Conservation (phyloP, 192 early-diverging fungal species). For the Umbelopsis isabellina region DNA sequence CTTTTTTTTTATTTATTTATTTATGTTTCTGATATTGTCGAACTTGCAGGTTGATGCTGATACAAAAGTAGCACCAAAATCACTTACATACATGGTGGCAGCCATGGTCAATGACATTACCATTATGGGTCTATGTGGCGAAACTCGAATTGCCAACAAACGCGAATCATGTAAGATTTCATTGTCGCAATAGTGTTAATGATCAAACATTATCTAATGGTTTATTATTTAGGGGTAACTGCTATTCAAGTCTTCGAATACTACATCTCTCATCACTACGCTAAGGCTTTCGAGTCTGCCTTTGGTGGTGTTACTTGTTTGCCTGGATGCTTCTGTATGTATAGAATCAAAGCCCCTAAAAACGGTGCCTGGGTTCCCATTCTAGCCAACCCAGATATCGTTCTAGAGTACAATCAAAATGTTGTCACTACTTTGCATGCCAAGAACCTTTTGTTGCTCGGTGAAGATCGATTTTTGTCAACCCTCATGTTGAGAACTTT, state of each 20-base stretch:
- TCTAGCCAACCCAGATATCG: slow-evolving; percentile 80
- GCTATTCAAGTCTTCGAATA: slow-evolving; percentile 93
- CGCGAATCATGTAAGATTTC: slow-evolving; percentile 65
- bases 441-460: slow-evolving; percentile 80
- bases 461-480: slow-evolving; percentile 82
- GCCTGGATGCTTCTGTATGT: slow-evolving; percentile 95
- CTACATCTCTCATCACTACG: slow-evolving; percentile 92
- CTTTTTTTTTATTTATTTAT: neutral
- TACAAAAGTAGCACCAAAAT: slow-evolving; percentile 71
- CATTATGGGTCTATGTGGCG: slow-evolving; percentile 94
- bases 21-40: slow-evolving; percentile 6
- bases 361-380: slow-evolving; percentile 73
- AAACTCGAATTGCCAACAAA: slow-evolving; percentile 93
- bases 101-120: slow-evolving; percentile 82
- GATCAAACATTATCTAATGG: neutral
- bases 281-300: slow-evolving; percentile 88
- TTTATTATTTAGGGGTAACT: slow-evolving; percentile 57
- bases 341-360: slow-evolving; percentile 84
- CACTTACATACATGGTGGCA: slow-evolving; percentile 78
- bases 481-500: slow-evolving; percentile 84
- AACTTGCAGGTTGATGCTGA: slow-evolving; percentile 72
- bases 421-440: slow-evolving; percentile 73
- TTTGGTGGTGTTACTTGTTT: slow-evolving; percentile 96
- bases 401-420: slow-evolving; percentile 74
- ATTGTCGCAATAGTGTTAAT: no score